Base-by-base conservation (phyloP, 768 basidiomycete genomes). In the Mycena filopes region DNA sequence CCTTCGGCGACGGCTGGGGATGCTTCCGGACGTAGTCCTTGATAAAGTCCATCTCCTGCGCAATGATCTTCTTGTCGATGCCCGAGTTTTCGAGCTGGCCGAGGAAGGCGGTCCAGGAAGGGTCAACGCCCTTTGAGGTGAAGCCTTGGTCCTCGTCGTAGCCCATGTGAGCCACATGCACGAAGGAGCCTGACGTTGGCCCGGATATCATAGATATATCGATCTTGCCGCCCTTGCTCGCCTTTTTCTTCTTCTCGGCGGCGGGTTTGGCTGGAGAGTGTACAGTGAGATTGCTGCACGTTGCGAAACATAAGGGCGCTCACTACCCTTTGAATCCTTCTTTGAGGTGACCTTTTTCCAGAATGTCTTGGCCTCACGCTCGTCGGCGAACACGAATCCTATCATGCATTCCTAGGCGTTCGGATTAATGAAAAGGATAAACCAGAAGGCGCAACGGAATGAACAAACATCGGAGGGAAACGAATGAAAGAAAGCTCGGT, bases 131-230 rank as follows among this genome's bases (percentile, higher is more conserved):
- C 18, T 83, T 85, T 1, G 91, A 93, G 0, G 89, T 91, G 77
- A 95, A 98, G 3, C 97, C 97, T 26, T 89, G 86, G 68, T 97
- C 89, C 0, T 86, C 76, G 71, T 98, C 93, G 76, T 91, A 98
- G 15, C 96, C 96, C 93, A 99, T 97, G 74, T 98, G 96, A 0
- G 92, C 95, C 46, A 98, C 84, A 73, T 98, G 96, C 61, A 87
- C 85, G 81, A 98, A 98, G 10, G 91, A 91, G 16, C 89, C 89
- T 1, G 80, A 76, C 5, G 88, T 86, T 2, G 96, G 96, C 0
- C 83, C 91, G 13, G 95, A 96, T 51, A 99, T 98, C 83, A 91
- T 87, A 1, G 94, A 92, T 77, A 98, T 98, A 81, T 97, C 92
- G 62, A 98, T 93, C 76, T 89, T 92, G 49, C 93, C 91, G 9